Conservation (phyloP, 2,329 filamentous ascomycete genomes). For the Thielaviopsis ethacetica region DNA sequence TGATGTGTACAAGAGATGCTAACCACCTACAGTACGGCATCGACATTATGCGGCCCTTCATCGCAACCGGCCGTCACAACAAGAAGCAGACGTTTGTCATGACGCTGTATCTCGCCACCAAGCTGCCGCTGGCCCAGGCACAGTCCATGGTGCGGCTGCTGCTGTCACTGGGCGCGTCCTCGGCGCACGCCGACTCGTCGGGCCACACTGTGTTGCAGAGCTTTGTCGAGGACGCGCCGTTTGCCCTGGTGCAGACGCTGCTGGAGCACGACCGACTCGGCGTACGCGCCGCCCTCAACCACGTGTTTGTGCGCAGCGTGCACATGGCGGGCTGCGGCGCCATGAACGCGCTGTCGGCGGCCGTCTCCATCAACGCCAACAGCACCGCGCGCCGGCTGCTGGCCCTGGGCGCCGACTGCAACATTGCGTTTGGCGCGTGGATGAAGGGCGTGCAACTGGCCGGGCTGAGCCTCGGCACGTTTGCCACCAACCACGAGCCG, state of each 20-base stretch:
- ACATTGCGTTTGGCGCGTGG: slow-evolving; percentile 48
- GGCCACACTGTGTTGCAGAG: slow-evolving; percentile 51
- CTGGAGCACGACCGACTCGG: slow-evolving; percentile 42
- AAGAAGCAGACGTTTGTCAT: slow-evolving; percentile 45
- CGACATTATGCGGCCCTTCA: slow-evolving; percentile 59
- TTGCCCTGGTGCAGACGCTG: slow-evolving; percentile 31
- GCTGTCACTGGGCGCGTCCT: slow-evolving; percentile 54
- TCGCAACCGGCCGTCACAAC: slow-evolving; percentile 29
- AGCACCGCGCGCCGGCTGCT: slow-evolving; percentile 44
- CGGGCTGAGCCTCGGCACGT: neutral
- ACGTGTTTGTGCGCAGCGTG: slow-evolving; percentile 31
- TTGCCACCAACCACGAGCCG: slow-evolving; percentile 22
- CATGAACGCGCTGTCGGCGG: slow-evolving; percentile 38
- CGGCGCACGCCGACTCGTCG: slow-evolving; percentile 52
- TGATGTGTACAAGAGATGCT: too few relatives aligned
- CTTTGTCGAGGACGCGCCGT: slow-evolving; percentile 16
- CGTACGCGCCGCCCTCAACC: slow-evolving; percentile 48
- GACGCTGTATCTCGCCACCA: slow-evolving; percentile 50
- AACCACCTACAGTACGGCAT: slow-evolving; percentile 47
- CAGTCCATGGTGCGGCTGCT: slow-evolving; percentile 48
- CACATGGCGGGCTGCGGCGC: slow-evolving; percentile 20
- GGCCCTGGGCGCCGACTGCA: slow-evolving; percentile 40
- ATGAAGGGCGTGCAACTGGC: slow-evolving; percentile 36
- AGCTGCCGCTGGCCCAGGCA: slow-evolving; percentile 45
- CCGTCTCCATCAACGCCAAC: slow-evolving; percentile 36